Conservation (phyloP, 2,329 filamentous ascomycete species). For the Sclerotinia minor region DNA sequence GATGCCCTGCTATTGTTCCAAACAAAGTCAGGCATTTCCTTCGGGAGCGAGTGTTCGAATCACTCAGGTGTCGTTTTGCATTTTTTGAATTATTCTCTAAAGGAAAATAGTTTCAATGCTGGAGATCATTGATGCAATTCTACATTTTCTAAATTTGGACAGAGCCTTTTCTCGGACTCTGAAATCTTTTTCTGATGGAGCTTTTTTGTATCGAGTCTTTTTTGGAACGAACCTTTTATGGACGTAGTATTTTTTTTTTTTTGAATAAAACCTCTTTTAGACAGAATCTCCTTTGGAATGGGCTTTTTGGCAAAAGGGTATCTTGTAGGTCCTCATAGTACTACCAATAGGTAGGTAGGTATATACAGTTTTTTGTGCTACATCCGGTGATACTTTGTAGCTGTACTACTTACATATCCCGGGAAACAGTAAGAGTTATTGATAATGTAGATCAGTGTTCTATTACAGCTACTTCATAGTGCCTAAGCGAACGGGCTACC, state of each 20-base stretch:
- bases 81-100: slow-evolving; percentile 10
- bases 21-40: slow-evolving; percentile 41
- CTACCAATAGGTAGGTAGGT: too few species aligned
- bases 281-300: too few species aligned
- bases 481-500: not conserved
- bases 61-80: slow-evolving; percentile 42
- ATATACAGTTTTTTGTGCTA: not conserved
- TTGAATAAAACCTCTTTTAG: too few species aligned
- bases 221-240: too few species aligned
- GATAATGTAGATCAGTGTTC: not conserved
- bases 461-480: too few species aligned
- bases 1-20: slow-evolving; percentile 33
- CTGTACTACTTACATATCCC: not conserved
- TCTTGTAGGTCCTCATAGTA: not conserved
- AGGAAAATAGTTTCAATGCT: too few species aligned
- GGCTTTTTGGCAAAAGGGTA: not conserved
- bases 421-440: not conserved
- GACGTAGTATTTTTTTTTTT: too few species aligned
- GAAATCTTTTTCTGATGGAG: too few species aligned
- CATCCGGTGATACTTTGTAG: not conserved
- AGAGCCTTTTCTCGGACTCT: too few species aligned
- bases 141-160: not conserved
- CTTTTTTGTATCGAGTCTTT: too few species aligned
- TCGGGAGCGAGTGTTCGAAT: slow-evolving; percentile 48
- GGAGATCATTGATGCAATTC: not conserved